Conservation (phyloP, 2,329 filamentous ascomycete genomes). For the Aspergillus brasiliensis region DNA sequence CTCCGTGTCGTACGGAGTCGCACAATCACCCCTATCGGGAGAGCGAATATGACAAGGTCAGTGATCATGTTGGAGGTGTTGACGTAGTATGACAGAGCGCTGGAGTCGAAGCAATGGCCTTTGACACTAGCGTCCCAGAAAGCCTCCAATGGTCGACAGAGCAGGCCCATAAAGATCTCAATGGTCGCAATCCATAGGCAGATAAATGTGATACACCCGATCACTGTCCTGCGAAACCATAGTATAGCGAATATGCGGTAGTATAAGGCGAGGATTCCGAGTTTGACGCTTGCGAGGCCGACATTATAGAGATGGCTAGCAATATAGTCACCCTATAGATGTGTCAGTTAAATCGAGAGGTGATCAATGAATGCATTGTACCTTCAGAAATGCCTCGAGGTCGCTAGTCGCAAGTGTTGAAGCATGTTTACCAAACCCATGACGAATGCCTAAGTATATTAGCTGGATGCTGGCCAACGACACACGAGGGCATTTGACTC, state of each 20-base stretch:
- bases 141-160: conserved; percentile 7
- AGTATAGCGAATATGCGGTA: conserved; percentile 7
- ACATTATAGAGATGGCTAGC: conserved; percentile 12
- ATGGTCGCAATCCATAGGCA: conserved; percentile 8
- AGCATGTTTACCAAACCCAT: conserved; percentile 9
- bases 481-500: not conserved
- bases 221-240: conserved; percentile 9
- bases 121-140: conserved; percentile 8
- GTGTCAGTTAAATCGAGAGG: not conserved
- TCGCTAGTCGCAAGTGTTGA: not conserved
- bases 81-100: conserved; percentile 6
- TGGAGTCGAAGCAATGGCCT: conserved; percentile 9
- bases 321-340: conserved; percentile 4
- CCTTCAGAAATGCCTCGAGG: conserved; percentile 8
- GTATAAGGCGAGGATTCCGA: conserved; percentile 9
- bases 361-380: not conserved
- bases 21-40: conserved; percentile 7
- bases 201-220: conserved; percentile 2
- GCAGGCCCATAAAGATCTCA: conserved; percentile 7
- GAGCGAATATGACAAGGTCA: conserved; percentile 3
- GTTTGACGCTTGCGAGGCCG: conserved; percentile 6
- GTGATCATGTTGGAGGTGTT: conserved; percentile 11
- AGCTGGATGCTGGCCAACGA: not conserved
- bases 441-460: not conserved
- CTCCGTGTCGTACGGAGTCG: not conserved